Base-by-base conservation (phyloP, 345 rosid species). In the Rhodomyrtus tomentosa region DNA sequence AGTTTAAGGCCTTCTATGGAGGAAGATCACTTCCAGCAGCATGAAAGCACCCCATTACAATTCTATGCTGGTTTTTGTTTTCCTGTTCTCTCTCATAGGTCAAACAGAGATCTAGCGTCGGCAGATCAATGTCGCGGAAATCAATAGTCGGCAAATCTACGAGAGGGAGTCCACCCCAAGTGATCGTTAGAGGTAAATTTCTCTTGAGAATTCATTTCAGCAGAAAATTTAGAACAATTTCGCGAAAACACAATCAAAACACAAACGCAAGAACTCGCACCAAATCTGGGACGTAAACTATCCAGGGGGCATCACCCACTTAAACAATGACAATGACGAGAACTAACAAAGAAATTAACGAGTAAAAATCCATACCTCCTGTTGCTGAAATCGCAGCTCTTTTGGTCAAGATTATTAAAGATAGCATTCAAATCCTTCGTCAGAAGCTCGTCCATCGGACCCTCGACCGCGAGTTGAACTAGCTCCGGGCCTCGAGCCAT, bases 401-500 rank as follows among this genome's bases (percentile, higher is more conserved):
- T n/a, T 94, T 94, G 32, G 96, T 93, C 91, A 96, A 84, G 42
- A 95, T 93, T 93, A 73, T 94, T 87, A 32, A 94, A 92, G 83
- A 94, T 68, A 25, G 91, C 45, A 53, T 87, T 87, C 80, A 88
- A 89, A 68, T 94, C 94, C 95, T 92, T 92, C 92, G 89, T 55
- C 24, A 4, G 36, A 62, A 62, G 74, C 40, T 29, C 0, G 3
- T 15, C 74, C 22, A 29, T 62, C 3, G 11, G 16, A 62, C 22
- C 74, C 0, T 21, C 9, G 0, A 16, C 74, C 40, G 4, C 24
- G 38, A 32, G 74, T 16, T 0, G 1, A 62, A 16, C 0, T 20
- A 62, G 74, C 24, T 18, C 12, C 1, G 1, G 42, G 42, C 74
- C 42, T 16, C 3, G 12, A 16, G 74, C 74, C 74, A 16, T 16